Evolutionary conservation across 2,329 filamentous ascomycete genomes (phyloP).

Genomic region (Exophiala xenobiotica): DNA sequence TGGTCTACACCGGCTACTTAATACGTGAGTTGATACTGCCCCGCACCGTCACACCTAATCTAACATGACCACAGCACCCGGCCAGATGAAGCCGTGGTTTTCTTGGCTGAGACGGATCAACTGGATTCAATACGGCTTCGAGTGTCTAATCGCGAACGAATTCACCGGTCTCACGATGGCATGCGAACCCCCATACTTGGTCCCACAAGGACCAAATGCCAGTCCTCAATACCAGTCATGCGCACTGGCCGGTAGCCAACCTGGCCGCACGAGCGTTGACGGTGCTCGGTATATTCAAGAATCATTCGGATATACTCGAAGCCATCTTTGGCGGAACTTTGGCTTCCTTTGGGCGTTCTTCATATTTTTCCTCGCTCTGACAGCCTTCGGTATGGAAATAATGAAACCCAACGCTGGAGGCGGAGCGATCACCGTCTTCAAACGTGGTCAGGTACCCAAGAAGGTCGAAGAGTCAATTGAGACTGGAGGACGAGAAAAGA

Average conservation of each 20-base stretch:
- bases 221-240: slow-evolving; percentile 58
- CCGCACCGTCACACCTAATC: background rate
- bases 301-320: slow-evolving; percentile 55
- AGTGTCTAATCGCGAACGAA: slow-evolving; percentile 68
- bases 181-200: slow-evolving; percentile 57
- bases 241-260: slow-evolving; percentile 56
- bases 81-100: slow-evolving; percentile 64
- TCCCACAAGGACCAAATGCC: slow-evolving; percentile 52
- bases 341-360: slow-evolving; percentile 78
- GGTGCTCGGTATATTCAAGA: slow-evolving; percentile 58
- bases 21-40: slow-evolving; percentile 41
- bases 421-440: slow-evolving; percentile 77
- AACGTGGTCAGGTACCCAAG: slow-evolving; percentile 63
- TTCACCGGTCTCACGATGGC: slow-evolving; percentile 59
- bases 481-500: slow-evolving; percentile 43
- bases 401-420: slow-evolving; percentile 77
- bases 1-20: slow-evolving; percentile 65
- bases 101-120: slow-evolving; percentile 65
- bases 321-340: slow-evolving; percentile 69
- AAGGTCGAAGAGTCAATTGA: slow-evolving; percentile 58
- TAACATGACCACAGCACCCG: slow-evolving; percentile 40
- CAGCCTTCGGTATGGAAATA: slow-evolving; percentile 75
- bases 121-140: slow-evolving; percentile 68
- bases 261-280: slow-evolving; percentile 53
- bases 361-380: slow-evolving; percentile 69